Conservation (phyloP, 306 rosid species). For the Hippophae tibetana region DNA sequence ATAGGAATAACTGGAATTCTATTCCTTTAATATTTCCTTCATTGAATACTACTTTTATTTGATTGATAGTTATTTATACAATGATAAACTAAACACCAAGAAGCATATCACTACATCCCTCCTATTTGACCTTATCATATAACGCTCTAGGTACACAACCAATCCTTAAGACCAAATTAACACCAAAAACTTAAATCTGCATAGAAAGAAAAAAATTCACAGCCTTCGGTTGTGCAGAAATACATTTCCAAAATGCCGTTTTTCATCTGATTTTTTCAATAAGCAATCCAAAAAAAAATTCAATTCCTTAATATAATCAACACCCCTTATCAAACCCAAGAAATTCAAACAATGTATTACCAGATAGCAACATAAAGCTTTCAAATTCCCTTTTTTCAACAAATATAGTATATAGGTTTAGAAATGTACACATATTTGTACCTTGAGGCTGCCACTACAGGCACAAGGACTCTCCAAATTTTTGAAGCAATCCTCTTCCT, state of each 20-base stretch:
- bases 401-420: background rate
- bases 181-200: background rate
- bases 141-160: no score
- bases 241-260: background rate
- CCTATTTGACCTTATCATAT: no score
- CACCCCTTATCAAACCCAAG: background rate
- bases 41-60: no score
- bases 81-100: no score
- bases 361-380: background rate
- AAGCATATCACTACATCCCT: no score
- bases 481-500: constrained; percentile 66
- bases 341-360: background rate
- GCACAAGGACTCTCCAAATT: constrained; percentile 86
- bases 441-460: constrained; percentile 96
- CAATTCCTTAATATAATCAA: background rate
- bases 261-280: no score
- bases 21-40: no score
- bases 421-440: constrained; percentile 9
- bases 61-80: no score
- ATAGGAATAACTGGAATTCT: no score
- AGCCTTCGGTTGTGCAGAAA: background rate
- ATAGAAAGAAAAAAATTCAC: background rate
- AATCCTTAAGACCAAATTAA: background rate
- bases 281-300: no score
- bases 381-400: background rate